These are phyloP conservation scores for Trametes coccinea DNA, from an alignment of 768 basidiomycete genomes.

Conservation along the genomic window DNA sequence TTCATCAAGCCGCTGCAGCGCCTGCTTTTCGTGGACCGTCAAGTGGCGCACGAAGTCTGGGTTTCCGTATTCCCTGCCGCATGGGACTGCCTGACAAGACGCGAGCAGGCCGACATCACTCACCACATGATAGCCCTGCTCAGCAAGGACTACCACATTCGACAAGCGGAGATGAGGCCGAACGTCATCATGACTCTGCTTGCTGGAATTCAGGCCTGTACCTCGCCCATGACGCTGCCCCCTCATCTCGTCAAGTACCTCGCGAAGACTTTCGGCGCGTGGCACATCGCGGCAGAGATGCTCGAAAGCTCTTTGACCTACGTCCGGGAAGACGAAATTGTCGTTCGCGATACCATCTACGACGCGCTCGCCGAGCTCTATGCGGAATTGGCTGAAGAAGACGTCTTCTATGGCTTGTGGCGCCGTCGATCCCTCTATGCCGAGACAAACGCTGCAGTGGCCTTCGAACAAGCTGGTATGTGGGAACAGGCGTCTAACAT, in stretches of 20 bases:
- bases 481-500: conserved; percentile 90
- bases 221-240: conserved; percentile 84
- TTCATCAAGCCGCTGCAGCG: conserved; percentile 80
- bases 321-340: conserved; percentile 76
- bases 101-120: conserved; percentile 87
- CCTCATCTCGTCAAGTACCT: conserved; percentile 96
- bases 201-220: conserved; percentile 80
- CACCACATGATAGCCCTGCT: conserved; percentile 88
- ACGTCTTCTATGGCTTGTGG: conserved; percentile 97
- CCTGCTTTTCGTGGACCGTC: conserved; percentile 76
- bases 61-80: conserved; percentile 80
- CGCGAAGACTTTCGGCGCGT: conserved; percentile 94
- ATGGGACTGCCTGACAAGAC: conserved; percentile 82
- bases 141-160: conserved; percentile 90
- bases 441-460: conserved; percentile 86
- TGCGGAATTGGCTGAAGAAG: conserved; percentile 93
- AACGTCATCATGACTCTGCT: conserved; percentile 93
- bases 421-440: conserved; percentile 82
- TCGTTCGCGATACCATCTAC: conserved; percentile 77
- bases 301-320: conserved; percentile 78
- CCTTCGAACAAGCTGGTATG: conserved; percentile 95
- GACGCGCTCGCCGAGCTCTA: conserved; percentile 95
- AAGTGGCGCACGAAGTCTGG: conserved; percentile 83
- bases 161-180: conserved; percentile 84
- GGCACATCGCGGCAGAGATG: conserved; percentile 89